Base-by-base conservation (phyloP, 2,329 filamentous ascomycete genomes). In the Venturia oleaginea region DNA sequence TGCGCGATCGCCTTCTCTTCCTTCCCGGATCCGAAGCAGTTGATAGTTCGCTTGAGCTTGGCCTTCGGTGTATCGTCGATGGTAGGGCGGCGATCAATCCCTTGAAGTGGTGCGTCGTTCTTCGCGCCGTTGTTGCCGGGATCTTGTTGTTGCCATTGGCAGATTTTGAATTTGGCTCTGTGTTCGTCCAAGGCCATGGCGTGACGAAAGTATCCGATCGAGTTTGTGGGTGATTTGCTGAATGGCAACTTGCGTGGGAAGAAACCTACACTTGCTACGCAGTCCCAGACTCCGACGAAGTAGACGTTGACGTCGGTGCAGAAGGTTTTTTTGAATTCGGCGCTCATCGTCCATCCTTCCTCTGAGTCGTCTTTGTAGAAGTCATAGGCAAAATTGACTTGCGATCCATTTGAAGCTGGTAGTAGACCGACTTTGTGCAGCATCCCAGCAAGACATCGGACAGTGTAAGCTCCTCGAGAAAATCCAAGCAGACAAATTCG, bases 111-210 rank as follows among this genome's bases (percentile, higher is more conserved):
- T 32, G 27, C 61, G 5, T 34, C 30, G 51, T 54, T 54, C 27
- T 67, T 61, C 38, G 43, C 27, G 19, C 59, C 59, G 15, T 64
- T 62, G n/a, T 40, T 63, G 13, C n/a, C 63, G 15, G 69, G 68
- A 62, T 75, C 70, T 48, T 73, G 68, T 34, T 73, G 69, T 54
- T 74, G 70, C 67, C 71, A 77, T 59, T 75, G 72, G 40, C 74
- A 75, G 24, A 76, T 68, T 65, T 78, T 78, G 73, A 79, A 80
- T 66, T 79, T 80, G 10, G 76, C 71, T 48, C 78, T 68, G 54
- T 72, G 75, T 68, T 80, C 78, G 66, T 79, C 76, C 19, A 79
- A 68, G 1, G 76, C 75, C 71, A 80, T 77, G 6, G 78, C 78
- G 67, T 80, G 78, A 43, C 78, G 70, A 65, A 80, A 76, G 66